A percentile compares a stretch with the other conserved stretches of the same genome.
Evolutionary conservation across 768 basidiomycete genomes (phyloP).

Genomic region (Lactifluus echinatus): DNA sequence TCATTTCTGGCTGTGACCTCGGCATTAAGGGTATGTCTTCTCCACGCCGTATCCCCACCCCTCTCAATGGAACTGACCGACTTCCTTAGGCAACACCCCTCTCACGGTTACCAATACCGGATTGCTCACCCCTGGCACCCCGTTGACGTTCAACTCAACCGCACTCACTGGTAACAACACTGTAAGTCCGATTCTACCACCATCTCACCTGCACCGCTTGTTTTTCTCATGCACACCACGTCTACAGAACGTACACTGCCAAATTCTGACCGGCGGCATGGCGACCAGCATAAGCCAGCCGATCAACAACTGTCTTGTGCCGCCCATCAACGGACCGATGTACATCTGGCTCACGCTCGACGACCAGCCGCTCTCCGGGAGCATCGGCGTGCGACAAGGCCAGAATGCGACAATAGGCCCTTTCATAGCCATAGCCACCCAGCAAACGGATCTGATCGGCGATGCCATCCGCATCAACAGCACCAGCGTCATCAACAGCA

Average conservation of each 20-base stretch:
- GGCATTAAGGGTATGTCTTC: constrained; percentile 42
- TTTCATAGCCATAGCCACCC: no score
- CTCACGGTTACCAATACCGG: constrained; percentile 58
- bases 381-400: no score
- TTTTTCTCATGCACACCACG: not conserved
- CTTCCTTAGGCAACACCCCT: constrained; percentile 42
- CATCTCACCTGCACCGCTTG: not conserved
- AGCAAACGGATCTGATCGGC: no score
- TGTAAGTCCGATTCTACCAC: constrained; percentile 26
- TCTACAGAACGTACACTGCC: constrained; percentile 51
- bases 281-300: constrained; percentile 36
- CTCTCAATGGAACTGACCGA: not conserved
- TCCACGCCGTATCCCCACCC: accelerated
- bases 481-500: constrained; percentile 50
- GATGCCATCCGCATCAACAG: constrained; percentile 46
- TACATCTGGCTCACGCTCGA: constrained; percentile 62
- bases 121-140: constrained; percentile 46
- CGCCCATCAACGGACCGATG: constrained; percentile 73
- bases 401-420: no score
- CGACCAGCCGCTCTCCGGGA: constrained; percentile 48
- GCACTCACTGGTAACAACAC: constrained; percentile 45
- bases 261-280: constrained; percentile 71
- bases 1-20: constrained; percentile 61
- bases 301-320: no score
- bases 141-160: constrained; percentile 49